Evolutionary conservation across 495 filamentous ascomycete species (phyloP), one percentile per base, ranked within the genome.

Genomic region (Staphylotrichum longicolle): DNA sequence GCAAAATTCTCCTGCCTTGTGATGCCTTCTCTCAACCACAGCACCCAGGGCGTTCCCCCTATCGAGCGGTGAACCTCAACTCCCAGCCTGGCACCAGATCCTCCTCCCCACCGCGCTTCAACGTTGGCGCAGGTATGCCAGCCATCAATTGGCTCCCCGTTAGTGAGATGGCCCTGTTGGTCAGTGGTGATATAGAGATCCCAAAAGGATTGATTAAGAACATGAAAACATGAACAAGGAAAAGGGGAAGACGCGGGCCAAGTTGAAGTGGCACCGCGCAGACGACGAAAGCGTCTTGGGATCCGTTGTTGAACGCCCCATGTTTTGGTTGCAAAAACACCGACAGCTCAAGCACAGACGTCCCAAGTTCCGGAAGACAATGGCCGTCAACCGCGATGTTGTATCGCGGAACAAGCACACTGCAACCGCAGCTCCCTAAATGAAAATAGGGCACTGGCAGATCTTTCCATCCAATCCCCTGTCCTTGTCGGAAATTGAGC

Each of bases 291-390:
- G 76, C 77, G 78, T 82, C 80, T 88, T 88, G 85, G 60, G 85
- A 83, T 85, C 84, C 84, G 74, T 77, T 85, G 87, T 89, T 89
- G 87, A 88, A 88, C 82, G 83, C 82, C 80, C 77, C 72, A 81
- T 86, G 86, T 88, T 88, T 88, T 88, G 85, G 86, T 89, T 88
- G 85, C 77, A 88, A 89, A 89, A 88, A 88, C 85, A 85, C 77
- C 82, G 79, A 86, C 80, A 79, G 79, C 80, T 76, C 78, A 83
- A 78, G 72, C 67, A 73, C 71, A 71, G 67, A 68, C 70, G 71
- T 76, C 76, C 77, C 73, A 78, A 74, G 73, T 72, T 76, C 67
- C 72, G 71, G 66, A 70, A 64, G 67, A 58, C 69, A 70, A 62
- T 67, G 67, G 67, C 67, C 60, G 60, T 64, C 47, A 57, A 69